Conservation (phyloP, 345 rosid species). For the Crucihimalaya himalaica region DNA sequence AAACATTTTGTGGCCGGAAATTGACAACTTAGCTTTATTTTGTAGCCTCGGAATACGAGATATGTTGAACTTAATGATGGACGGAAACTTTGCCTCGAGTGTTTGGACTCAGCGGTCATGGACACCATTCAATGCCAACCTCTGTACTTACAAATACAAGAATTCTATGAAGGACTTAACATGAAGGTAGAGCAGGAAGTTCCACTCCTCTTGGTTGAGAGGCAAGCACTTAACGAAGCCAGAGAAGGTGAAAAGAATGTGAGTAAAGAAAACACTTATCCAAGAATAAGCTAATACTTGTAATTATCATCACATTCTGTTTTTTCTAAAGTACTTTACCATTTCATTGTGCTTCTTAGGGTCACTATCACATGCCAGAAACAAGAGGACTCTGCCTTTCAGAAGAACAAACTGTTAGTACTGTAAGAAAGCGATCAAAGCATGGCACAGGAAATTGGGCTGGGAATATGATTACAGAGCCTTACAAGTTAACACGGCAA, state of each 20-base stretch:
- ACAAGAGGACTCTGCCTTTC: constrained; percentile 99
- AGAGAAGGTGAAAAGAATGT: constrained; percentile 93
- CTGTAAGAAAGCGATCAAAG: constrained; percentile 77
- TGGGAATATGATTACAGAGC: constrained; percentile 72
- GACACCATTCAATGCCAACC: constrained; percentile 90
- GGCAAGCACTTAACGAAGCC: constrained; percentile 95
- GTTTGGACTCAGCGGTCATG: constrained; percentile 96
- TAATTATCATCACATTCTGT: background rate
- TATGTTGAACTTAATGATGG: constrained; percentile 85
- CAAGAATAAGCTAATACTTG: background rate
- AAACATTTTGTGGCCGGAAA: constrained; percentile 1
- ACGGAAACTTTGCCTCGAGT: constrained; percentile 90
- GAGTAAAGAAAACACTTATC: constrained; percentile 32
- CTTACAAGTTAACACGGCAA: constrained; percentile 68
- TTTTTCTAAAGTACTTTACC: constrained; percentile 10
- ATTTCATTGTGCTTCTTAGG: constrained; percentile 47
- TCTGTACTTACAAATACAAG: constrained; percentile 71
- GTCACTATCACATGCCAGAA: constrained; percentile 98
- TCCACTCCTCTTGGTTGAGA: constrained; percentile 92
- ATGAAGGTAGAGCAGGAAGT: constrained; percentile 92
- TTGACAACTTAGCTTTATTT: constrained; percentile 22
- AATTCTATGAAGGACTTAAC: constrained; percentile 74
- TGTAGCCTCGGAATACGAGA: constrained; percentile 68
- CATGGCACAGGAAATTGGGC: constrained; percentile 57
- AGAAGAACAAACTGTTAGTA: constrained; percentile 88